Conservation (phyloP, 148 eudicot genomes). For the Dysphania ambrosioides region DNA sequence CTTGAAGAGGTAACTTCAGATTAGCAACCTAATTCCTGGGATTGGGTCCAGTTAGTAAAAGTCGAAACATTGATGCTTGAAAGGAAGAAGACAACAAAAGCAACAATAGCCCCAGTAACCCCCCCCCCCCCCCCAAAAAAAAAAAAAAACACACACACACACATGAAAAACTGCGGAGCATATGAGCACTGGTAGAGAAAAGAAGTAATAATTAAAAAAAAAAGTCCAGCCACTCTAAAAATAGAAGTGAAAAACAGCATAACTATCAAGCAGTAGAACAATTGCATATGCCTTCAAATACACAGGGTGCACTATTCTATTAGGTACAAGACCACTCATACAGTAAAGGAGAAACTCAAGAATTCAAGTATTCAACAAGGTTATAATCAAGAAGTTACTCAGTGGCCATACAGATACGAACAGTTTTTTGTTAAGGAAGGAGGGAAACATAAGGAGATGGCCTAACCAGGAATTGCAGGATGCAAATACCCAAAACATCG, state of each 20-base stretch:
- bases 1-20: no score
- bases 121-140: no score
- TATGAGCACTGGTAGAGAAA: not conserved
- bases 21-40: not conserved
- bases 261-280: not conserved
- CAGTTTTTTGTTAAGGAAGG: not conserved
- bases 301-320: not conserved
- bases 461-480: conserved; percentile 93
- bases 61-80: not conserved
- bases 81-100: not conserved
- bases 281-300: not conserved
- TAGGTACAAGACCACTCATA: not conserved
- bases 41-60: not conserved
- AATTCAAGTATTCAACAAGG: not conserved
- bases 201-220: not conserved
- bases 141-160: no score
- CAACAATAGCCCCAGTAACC: no score
- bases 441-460: not conserved
- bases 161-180: not conserved
- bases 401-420: not conserved
- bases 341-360: not conserved
- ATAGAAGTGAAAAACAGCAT: not conserved
- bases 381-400: not conserved
- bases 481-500: conserved; percentile 97
- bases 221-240: not conserved